These are phyloP conservation scores for Alternaria atra DNA, from an alignment of 2,329 filamentous ascomycete genomes.

Conservation along the genomic window DNA sequence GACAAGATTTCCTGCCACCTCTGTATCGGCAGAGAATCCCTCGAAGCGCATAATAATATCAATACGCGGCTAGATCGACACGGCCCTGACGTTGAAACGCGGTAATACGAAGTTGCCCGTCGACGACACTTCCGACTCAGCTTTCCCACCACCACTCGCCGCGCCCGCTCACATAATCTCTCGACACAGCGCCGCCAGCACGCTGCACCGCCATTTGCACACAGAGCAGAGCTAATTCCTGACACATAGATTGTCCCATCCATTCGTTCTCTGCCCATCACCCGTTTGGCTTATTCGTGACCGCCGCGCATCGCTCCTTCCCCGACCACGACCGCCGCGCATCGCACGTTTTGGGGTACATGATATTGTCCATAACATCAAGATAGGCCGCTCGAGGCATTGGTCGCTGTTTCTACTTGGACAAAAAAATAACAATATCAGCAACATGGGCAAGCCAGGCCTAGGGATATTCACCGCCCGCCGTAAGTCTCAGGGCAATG, in stretches of 20 bases:
- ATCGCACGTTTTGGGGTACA: constrained; percentile 20
- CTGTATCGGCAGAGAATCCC: constrained; percentile 3
- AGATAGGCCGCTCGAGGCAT: constrained; percentile 32
- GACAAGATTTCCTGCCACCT: constrained; percentile 8
- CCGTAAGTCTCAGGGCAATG: constrained; percentile 50
- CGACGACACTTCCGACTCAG: constrained; percentile 10
- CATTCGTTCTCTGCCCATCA: constrained; percentile 9
- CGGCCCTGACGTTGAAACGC: constrained; percentile 19
- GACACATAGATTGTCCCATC: constrained; percentile 12
- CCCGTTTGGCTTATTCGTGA: not conserved
- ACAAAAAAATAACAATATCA: not conserved
- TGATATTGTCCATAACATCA: constrained; percentile 24
- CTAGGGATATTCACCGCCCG: constrained; percentile 46
- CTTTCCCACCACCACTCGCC: constrained; percentile 9
- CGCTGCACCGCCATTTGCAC: not conserved
- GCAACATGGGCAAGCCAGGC: constrained; percentile 44
- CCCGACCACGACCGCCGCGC: constrained; percentile 13
- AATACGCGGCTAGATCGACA: constrained; percentile 9
- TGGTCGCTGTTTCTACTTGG: constrained; percentile 19
- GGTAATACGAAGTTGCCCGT: constrained; percentile 15
- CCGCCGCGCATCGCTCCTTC: constrained; percentile 10
- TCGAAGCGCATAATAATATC: not conserved
- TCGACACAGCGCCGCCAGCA: constrained; percentile 5
- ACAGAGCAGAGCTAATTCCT: constrained; percentile 11
- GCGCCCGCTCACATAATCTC: constrained; percentile 12